These are phyloP conservation scores for Diplodia scrobiculata DNA, from an alignment of 2,329 filamentous ascomycete species.

Conservation along the genomic window DNA sequence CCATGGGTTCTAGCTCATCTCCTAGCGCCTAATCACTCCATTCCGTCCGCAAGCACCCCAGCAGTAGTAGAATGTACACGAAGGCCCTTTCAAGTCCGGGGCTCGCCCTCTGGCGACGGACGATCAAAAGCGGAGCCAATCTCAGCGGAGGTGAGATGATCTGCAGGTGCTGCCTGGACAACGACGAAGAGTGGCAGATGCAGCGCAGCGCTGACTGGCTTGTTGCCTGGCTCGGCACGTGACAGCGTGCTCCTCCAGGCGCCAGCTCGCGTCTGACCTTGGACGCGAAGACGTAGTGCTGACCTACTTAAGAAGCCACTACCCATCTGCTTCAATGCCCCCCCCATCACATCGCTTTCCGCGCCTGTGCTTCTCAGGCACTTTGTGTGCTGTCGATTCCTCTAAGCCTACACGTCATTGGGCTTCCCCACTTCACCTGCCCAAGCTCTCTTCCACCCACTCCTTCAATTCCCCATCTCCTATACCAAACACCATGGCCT, in stretches of 20 bases:
- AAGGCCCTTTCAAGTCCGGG: background rate
- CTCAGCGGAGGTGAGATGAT: background rate
- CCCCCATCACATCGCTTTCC: background rate
- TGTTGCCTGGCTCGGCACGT: conserved; percentile 19
- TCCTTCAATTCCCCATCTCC: background rate
- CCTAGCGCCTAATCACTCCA: too few relatives aligned
- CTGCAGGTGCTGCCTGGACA: conserved; percentile 12
- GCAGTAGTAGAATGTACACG: too few relatives aligned
- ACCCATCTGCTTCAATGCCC: conserved; percentile 1
- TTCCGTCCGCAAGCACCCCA: background rate
- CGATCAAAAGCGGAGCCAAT: conserved; percentile 6
- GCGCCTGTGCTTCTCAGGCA: background rate
- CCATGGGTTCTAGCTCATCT: too few relatives aligned
- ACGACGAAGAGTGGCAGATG: background rate
- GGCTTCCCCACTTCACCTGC: background rate
- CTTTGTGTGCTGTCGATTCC: background rate
- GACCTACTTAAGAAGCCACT: conserved; percentile 7
- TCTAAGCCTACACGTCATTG: background rate
- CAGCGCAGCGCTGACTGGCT: background rate
- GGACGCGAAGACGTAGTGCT: background rate
- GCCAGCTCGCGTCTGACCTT: background rate
- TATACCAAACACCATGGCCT: background rate
- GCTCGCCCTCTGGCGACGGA: background rate
- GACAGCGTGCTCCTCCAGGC: conserved; percentile 18
- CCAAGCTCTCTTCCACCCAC: background rate